Conservation (phyloP, 2,329 filamentous ascomycete species). For the Aspergillus sp. region DNA sequence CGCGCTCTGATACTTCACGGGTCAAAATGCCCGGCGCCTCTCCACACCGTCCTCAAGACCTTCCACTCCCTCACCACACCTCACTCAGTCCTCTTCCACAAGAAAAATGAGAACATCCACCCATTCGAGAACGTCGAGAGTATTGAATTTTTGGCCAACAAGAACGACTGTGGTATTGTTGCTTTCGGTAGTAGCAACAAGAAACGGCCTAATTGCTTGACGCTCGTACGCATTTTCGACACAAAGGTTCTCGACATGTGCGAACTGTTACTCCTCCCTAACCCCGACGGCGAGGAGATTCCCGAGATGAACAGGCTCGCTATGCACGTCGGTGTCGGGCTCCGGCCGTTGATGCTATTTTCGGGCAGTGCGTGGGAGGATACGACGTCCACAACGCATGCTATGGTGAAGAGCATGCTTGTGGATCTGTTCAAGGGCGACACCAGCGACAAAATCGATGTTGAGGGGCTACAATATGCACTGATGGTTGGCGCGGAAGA, state of each 20-base stretch:
- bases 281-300: slow-evolving; percentile 51
- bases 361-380: slow-evolving; percentile 84
- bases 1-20: slow-evolving; percentile 86
- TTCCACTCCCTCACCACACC: slow-evolving; percentile 82
- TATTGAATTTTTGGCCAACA: slow-evolving; percentile 92
- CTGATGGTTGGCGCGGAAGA: slow-evolving; percentile 79
- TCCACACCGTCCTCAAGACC: slow-evolving; percentile 81
- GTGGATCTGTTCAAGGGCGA: slow-evolving; percentile 90
- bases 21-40: slow-evolving; percentile 76
- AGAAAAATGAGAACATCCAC: slow-evolving; percentile 88
- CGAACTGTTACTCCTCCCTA: slow-evolving; percentile 78
- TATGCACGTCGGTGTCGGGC: slow-evolving; percentile 66
- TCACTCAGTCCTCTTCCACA: slow-evolving; percentile 84
- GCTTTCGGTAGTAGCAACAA: slow-evolving; percentile 84
- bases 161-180: slow-evolving; percentile 88
- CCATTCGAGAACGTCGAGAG: slow-evolving; percentile 88
- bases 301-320: slow-evolving; percentile 56
- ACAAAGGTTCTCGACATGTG: slow-evolving; percentile 93
- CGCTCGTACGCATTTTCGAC: slow-evolving; percentile 77
- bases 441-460: slow-evolving; percentile 78
- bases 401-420: slow-evolving; percentile 81
- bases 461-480: slow-evolving; percentile 90
- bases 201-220: slow-evolving; percentile 91
- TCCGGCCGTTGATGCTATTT: slow-evolving; percentile 91
- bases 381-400: slow-evolving; percentile 75